Evolutionary conservation across 768 basidiomycete genomes (phyloP), one percentile per base, ranked within the genome.

Genomic region (Erythrobasidium yunnanense): DNA sequence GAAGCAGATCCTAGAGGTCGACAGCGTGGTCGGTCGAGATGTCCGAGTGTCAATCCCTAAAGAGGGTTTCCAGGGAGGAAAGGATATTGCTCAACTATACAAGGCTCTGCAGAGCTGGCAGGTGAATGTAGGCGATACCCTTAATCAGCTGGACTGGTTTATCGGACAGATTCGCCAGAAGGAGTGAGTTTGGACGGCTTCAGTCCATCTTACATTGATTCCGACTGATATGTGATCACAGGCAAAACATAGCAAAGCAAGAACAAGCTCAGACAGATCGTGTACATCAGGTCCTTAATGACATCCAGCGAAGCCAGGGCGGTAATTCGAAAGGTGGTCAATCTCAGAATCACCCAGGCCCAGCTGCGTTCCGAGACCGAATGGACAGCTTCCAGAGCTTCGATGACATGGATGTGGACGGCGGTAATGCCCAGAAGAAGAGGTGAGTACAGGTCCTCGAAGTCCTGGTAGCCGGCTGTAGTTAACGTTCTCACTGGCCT

Each of bases 1-100:
- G 74, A 83, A 88, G 71, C 83, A 85, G 69, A 85, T 90, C 70
- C 80, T 97, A 66, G 88, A 93, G 76, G 84, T 97, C 34, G 88
- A 93, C 76, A 90, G 89, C 73, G 88, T 87, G 0, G 85, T 91
- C 80, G 93, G 93, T 0, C 78, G 93, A 60, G 93, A 99, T 77
- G 78, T 97, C n/a, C 85, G 85, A n/a, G 57, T 50, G 20, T 15
- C 30, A 2, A 23, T 49, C 4, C 4, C 49, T 1, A 3, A 29
- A 62, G 13, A 30, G 42, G 49, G 11, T 32, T 8, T 63, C n/a
- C 46, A 25, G 17, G 38, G 38, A n/a, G 60, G 33, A 50, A 50
- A 47, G 45, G 57, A n/a, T 18, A 32, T 65, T 8, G 57, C 2
- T 6, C 4, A 17, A 17, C 49, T 67, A 4, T 11, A 32, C 13